Conservation (phyloP, 23 red algal genomes). For the Gracilaria domingensis region DNA sequence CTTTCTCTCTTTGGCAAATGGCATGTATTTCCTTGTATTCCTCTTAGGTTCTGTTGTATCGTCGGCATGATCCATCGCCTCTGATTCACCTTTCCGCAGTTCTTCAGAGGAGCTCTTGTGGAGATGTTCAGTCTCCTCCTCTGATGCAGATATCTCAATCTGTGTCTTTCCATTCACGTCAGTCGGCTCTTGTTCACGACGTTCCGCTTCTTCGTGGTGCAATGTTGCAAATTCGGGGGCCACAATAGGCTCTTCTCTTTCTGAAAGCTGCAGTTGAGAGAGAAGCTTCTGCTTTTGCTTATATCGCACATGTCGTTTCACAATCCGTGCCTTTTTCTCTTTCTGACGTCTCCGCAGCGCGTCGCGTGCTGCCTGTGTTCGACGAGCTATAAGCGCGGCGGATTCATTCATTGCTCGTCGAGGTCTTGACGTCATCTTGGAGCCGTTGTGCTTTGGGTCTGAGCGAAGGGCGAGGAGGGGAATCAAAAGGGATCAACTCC, state of each 20-base stretch:
- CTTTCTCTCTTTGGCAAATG: slow-evolving; percentile 58
- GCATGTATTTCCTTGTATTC: slow-evolving; percentile 15
- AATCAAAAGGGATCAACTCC: too few relatives aligned
- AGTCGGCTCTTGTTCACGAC: not conserved
- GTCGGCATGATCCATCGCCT: not conserved
- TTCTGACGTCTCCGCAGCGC: slow-evolving; percentile 72
- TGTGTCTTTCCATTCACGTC: not conserved
- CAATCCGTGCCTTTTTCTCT: slow-evolving; percentile 50
- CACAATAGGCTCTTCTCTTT: slow-evolving; percentile 47
- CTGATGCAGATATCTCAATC: not conserved
- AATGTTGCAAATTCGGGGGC: slow-evolving; percentile 24
- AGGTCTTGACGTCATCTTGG: not conserved
- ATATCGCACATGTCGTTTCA: slow-evolving; percentile 57
- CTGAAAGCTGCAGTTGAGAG: slow-evolving; percentile 14
- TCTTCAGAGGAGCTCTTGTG: not conserved
- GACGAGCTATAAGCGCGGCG: slow-evolving; percentile 16
- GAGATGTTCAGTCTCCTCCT: not conserved
- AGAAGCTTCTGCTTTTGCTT: slow-evolving; percentile 60
- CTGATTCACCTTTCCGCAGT: not conserved
- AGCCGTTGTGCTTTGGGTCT: not conserved
- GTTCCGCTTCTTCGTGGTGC: slow-evolving; percentile 14
- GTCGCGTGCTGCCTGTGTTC: slow-evolving; percentile 50
- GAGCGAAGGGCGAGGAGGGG: not conserved
- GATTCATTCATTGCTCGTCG: slow-evolving; percentile 21
- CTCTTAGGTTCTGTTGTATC: not conserved